Evolutionary conservation across 2,329 filamentous ascomycete genomes (phyloP), one percentile per base, ranked within the genome.

Genomic region (Penicillium hesseltinei): DNA sequence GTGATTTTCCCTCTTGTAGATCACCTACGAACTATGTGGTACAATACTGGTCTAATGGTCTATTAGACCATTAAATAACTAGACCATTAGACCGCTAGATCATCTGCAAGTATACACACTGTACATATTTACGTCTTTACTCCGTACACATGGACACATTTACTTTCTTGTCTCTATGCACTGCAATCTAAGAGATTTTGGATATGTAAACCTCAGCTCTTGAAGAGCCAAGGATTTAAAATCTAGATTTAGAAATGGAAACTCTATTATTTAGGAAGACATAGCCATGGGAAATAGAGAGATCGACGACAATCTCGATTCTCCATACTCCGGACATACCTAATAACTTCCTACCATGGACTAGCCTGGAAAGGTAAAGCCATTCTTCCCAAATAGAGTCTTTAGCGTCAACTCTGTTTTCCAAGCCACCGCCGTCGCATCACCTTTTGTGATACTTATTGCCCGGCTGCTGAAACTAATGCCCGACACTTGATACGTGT

Each of bases 331-430:
- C 15, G 1, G 8, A 36, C 33, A 15, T 17, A 15, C 15, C 15
- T 27, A 7, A 15, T n/a, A 44, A 43, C 7, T 25, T 5, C 40
- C 15, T 17, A 43, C 40, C 40, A 10, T 25, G 40, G 40, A 17
- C n/a, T 15, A 10, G 13, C 13, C 44, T 19, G 35, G 11, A 10
- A 35, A 27, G 36, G 8, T 40, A 27, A 25, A 38, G 7, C 31
- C 31, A 36, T 33, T 15, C 29, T 44, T 38, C 33, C 40, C 21
- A 56, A 61, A 59, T 59, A 62, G 55, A 64, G 56, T 59, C 57
- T 27, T 54, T 64, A 64, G 62, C 58, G 60, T 59, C 47, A 64
- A 64, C 62, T 55, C 54, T 62, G 56, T 62, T 62, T 39, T 10
- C 23, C 19, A 55, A 59, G 59, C 59, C 54, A 62, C 56, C 19